phyloP scores from a whole-genome alignment of 768 basidiomycete species.

The Leucosporidium scottii region DNA sequence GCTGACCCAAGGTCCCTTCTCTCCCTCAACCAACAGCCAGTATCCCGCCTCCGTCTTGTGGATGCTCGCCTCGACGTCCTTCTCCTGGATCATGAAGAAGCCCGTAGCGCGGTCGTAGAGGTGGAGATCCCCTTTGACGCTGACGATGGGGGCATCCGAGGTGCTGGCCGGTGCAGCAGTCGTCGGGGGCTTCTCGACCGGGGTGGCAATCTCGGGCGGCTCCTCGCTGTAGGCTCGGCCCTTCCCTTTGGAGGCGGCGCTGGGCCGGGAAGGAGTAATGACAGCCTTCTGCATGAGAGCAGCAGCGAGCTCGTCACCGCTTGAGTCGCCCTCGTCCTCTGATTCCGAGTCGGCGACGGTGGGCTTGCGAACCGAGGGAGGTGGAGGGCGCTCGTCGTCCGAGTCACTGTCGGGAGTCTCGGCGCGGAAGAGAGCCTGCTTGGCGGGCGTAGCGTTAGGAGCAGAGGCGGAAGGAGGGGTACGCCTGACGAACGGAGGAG shows the following conservation, averaged over 20 bases:
- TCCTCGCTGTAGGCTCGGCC: constrained; percentile 1
- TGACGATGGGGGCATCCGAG: constrained; percentile 34
- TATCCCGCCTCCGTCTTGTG: constrained; percentile 21
- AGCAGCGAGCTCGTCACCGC: constrained; percentile 33
- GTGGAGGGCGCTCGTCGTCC: background rate
- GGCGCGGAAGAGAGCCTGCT: constrained; percentile 33
- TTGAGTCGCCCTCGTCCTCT: constrained; percentile 9
- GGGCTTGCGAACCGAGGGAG: background rate
- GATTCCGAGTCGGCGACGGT: constrained; percentile 1
- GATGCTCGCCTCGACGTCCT: constrained; percentile 42
- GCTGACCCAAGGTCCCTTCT: constrained; percentile 33
- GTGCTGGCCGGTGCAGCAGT: constrained; percentile 19
- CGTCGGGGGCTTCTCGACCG: constrained; percentile 15
- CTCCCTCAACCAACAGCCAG: constrained; percentile 16
- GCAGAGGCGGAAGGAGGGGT: background rate
- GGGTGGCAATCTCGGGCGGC: background rate
- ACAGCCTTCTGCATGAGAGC: constrained; percentile 30
- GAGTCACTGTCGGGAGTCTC: constrained; percentile 2
- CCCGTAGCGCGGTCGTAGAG: constrained; percentile 46
- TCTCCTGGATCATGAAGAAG: constrained; percentile 45
- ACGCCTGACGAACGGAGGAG: constrained; percentile 5
- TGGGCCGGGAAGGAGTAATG: background rate
- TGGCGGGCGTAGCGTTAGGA: background rate
- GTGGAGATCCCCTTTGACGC: constrained; percentile 42
- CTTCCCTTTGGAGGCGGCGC: constrained; percentile 16